phyloP scores from a whole-genome alignment of 2,329 filamentous ascomycete genomes.

The Claviceps digitariae region DNA sequence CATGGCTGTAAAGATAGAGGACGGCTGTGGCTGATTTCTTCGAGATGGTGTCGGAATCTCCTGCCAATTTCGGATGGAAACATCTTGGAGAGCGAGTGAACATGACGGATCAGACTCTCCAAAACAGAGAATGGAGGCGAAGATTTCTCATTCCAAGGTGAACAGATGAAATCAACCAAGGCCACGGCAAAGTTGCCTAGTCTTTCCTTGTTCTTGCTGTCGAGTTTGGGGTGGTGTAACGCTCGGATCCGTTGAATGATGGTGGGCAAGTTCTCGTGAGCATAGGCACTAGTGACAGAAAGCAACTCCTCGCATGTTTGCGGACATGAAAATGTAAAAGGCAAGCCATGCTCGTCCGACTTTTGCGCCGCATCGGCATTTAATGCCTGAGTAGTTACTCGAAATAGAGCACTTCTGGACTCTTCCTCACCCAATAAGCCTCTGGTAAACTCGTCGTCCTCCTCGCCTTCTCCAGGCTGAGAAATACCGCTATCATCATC shows the following conservation, averaged over 20 bases:
- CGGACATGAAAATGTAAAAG: conserved; percentile 80
- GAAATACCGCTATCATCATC: conserved; percentile 26
- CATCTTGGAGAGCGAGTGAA: conserved; percentile 82
- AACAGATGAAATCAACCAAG: conserved; percentile 49
- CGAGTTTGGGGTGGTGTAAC: conserved; percentile 80
- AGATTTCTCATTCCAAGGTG: conserved; percentile 28
- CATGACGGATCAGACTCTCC: conserved; percentile 73
- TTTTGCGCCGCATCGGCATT: conserved; percentile 21
- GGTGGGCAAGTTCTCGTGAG: conserved; percentile 53
- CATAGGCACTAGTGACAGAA: conserved; percentile 47
- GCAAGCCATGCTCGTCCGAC: conserved; percentile 44
- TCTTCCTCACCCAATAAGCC: conserved; percentile 50
- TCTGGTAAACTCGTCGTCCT: conserved; percentile 60
- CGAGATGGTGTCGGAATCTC: conserved; percentile 63
- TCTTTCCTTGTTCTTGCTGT: conserved; percentile 72
- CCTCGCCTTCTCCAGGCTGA: conserved; percentile 22
- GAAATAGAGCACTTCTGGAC: conserved; percentile 37
- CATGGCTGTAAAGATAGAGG: conserved; percentile 44
- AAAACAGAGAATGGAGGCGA: conserved; percentile 51
- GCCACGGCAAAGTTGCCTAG: conserved; percentile 53
- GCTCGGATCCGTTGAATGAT: conserved; percentile 83
- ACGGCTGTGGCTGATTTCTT: conserved; percentile 34
- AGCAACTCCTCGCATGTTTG: conserved; percentile 63
- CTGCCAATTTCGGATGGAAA: conserved; percentile 67
- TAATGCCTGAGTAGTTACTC: conserved; percentile 26